phyloP scores from a whole-genome alignment of 73 alveolate genomes.

The Uronychia binucleata region DNA sequence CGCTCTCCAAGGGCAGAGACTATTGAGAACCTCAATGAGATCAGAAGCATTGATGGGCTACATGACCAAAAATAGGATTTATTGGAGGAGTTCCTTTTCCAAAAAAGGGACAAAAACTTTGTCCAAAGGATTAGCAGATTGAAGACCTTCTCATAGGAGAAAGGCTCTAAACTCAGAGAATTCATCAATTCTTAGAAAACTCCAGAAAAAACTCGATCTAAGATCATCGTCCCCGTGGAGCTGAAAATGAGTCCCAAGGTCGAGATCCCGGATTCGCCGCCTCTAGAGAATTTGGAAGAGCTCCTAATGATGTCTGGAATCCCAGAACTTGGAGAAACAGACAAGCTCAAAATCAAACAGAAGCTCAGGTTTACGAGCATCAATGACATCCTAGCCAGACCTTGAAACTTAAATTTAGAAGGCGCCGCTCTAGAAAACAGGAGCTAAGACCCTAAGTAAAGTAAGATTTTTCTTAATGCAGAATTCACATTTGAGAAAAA shows the following conservation, averaged over 20 bases:
- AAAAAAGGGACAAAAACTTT: no score
- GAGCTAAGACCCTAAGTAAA: no score
- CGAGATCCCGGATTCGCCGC: background rate
- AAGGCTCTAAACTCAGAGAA: background rate
- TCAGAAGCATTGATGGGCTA: no score
- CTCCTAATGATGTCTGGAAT: background rate
- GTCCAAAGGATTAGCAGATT: background rate
- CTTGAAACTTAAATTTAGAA: background rate
- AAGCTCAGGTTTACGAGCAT: background rate
- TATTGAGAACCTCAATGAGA: no score
- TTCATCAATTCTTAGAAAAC: background rate
- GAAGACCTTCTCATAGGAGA: background rate
- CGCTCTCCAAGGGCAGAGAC: no score
- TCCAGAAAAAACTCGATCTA: background rate
- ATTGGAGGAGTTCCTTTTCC: no score
- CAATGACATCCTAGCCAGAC: background rate
- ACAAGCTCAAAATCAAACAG: background rate
- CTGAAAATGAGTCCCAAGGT: no score
- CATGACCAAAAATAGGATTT: no score
- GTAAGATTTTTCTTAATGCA: no score
- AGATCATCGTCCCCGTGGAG: no score
- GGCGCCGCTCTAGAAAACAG: no score
- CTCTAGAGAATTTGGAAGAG: background rate
- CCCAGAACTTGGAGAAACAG: background rate
- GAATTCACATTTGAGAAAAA: background rate